These are phyloP conservation scores for Areca catechu DNA, from an alignment of 176 grass and related monocot species.

Conservation along the genomic window DNA sequence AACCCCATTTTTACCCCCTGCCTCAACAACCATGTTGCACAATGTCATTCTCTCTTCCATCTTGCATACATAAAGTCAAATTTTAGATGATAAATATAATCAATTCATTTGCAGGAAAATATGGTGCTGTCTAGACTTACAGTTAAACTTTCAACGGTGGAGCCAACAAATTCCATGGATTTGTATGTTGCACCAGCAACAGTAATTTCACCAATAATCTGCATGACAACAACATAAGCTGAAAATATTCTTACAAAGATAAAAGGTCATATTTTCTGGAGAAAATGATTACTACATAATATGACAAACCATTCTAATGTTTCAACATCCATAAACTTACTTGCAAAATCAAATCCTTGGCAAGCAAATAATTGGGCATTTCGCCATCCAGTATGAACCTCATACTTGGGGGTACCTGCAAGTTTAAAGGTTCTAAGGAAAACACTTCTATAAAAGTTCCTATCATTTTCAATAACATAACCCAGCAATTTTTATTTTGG, in stretches of 20 bases:
- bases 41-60: conserved; percentile 98
- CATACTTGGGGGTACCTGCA: conserved; percentile 81
- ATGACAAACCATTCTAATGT: too few relatives aligned
- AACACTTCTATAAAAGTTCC: too few relatives aligned
- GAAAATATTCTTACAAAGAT: neutral
- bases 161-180: conserved; percentile 80
- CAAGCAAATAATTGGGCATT: conserved; percentile 92
- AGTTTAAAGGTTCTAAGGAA: conserved; percentile 1
- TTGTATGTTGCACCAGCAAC: conserved; percentile 92
- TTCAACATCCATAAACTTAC: conserved; percentile 33
- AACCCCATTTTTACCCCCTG: conserved; percentile 84
- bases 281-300: too few relatives aligned
- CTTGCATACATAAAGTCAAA: conserved; percentile 24
- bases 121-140: conserved; percentile 28
- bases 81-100: conserved; percentile 7
- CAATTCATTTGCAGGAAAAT: conserved; percentile 2
- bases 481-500: too few relatives aligned
- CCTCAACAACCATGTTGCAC: conserved; percentile 94
- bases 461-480: too few relatives aligned
- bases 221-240: conserved; percentile 11
- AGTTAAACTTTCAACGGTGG: conserved; percentile 63
- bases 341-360: conserved; percentile 99
- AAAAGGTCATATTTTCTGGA: neutral
- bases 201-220: conserved; percentile 92
- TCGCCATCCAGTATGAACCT: conserved; percentile 78